Evolutionary conservation across 129 eudicot species (phyloP).

Genomic region (Lactuca sativa): DNA sequence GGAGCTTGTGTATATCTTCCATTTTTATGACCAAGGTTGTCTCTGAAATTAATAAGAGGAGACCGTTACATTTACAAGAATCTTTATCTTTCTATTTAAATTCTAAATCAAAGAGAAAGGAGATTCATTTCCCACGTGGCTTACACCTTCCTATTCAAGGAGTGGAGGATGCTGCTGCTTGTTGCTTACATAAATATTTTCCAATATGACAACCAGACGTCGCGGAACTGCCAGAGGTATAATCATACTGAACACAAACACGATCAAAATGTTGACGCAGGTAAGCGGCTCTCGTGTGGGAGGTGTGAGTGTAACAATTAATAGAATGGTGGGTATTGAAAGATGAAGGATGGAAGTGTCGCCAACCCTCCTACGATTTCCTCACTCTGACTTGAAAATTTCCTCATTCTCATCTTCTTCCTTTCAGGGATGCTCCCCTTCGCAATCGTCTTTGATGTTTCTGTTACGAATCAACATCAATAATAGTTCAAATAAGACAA

Average conservation of each 20-base stretch:
- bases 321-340: slow-evolving; percentile 23
- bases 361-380: slow-evolving; percentile 1
- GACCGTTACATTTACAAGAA: neutral
- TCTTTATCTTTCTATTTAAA: neutral
- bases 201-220: neutral
- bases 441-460: neutral
- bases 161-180: neutral
- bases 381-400: slow-evolving; percentile 10
- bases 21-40: neutral
- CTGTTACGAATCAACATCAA: slow-evolving; percentile 21
- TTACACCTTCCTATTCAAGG: slow-evolving; percentile 2
- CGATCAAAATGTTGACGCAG: slow-evolving; percentile 25
- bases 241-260: neutral
- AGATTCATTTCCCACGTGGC: slow-evolving; percentile 17
- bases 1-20: neutral
- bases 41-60: too few species aligned
- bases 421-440: neutral
- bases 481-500: slow-evolving; percentile 6
- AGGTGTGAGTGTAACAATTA: slow-evolving; percentile 20
- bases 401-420: slow-evolving; percentile 12
- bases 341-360: slow-evolving; percentile 24
- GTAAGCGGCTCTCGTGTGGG: neutral
- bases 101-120: neutral
- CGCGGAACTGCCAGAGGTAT: neutral
- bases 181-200: neutral